phyloP scores from a whole-genome alignment of 768 basidiomycete genomes.

The Crucibulum laeve region DNA sequence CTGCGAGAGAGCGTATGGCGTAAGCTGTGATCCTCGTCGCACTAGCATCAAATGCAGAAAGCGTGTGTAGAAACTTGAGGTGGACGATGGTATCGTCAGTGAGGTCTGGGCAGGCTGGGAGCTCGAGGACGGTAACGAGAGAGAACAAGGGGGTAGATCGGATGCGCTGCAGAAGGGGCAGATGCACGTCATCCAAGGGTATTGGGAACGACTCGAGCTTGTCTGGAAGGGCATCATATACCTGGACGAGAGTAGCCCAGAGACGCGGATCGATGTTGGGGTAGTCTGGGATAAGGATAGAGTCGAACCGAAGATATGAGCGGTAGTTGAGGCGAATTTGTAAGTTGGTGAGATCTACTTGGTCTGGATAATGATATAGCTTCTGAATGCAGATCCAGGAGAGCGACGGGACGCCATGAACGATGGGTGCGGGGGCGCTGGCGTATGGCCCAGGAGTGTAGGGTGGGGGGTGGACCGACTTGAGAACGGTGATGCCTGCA shows the following conservation, averaged over 20 bases:
- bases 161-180: constrained; percentile 55
- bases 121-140: constrained; percentile 59
- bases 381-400: constrained; percentile 43
- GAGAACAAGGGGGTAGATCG: constrained; percentile 53
- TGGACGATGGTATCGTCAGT: constrained; percentile 51
- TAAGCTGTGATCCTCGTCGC: constrained; percentile 44
- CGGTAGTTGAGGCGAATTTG: constrained; percentile 31
- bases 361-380: constrained; percentile 41
- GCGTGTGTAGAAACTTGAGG: constrained; percentile 46
- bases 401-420: constrained; percentile 44
- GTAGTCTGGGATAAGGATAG: constrained; percentile 30
- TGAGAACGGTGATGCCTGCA: constrained; percentile 13
- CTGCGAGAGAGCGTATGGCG: constrained; percentile 49
- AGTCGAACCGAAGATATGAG: constrained; percentile 17
- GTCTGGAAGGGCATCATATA: constrained; percentile 51
- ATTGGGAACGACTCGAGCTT: constrained; percentile 35
- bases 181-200: constrained; percentile 49
- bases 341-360: constrained; percentile 29
- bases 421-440: constrained; percentile 2
- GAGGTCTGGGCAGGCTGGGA: constrained; percentile 51
- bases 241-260: constrained; percentile 60
- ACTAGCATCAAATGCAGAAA: constrained; percentile 65
- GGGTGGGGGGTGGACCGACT: constrained; percentile 13
- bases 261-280: constrained; percentile 45
- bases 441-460: constrained; percentile 18